Evolutionary conservation across 768 basidiomycete genomes (phyloP), one percentile per base, ranked within the genome.

Genomic region (Hemileccinum rubropunctum): DNA sequence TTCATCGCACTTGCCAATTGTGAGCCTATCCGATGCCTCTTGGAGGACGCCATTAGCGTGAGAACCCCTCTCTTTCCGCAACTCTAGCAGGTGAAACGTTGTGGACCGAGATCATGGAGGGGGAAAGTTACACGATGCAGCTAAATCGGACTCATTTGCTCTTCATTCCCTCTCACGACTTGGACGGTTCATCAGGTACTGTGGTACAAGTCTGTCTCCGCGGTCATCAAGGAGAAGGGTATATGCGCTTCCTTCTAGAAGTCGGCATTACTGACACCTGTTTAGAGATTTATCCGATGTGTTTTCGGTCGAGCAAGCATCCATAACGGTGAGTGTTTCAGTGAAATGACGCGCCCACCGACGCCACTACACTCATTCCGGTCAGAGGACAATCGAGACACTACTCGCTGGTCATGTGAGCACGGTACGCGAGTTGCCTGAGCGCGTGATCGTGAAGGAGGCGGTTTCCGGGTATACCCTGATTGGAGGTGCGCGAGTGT

Each of bases 131-230:
- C 52, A 15, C 38, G 33, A 37, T 66, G 12, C 46, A 50, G 12
- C 13, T 60, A 14, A 54, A 67, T 12, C 61, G 56, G 42, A 66
- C 64, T 13, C 60, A 54, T 18, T 32, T 66, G 14, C 57, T 66
- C 33, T 65, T 63, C 45, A 41, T 65, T 4, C 64, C 61, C 15
- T 32, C 34, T 43, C 39, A 15, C 18, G 35, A 41, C 23, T 32
- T 26, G 6, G 40, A 27, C 36, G 21, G 41, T 11, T 23, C 39
- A 3, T 11, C 52, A 21, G 64, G 64, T 10, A 55, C 56, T 3
- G 60, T 66, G 17, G 64, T 64, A 8, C 64, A 65, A 20, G 50
- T 65, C 23, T 53, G 51, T 45, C 41, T 65, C 30, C 62, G 64
- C 6, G 32, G 44, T 28, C 49, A 54, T 21, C 23, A 36, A 23